These are phyloP conservation scores for Panaeolus cyanescens DNA, from an alignment of 768 basidiomycete genomes.

Conservation along the genomic window DNA sequence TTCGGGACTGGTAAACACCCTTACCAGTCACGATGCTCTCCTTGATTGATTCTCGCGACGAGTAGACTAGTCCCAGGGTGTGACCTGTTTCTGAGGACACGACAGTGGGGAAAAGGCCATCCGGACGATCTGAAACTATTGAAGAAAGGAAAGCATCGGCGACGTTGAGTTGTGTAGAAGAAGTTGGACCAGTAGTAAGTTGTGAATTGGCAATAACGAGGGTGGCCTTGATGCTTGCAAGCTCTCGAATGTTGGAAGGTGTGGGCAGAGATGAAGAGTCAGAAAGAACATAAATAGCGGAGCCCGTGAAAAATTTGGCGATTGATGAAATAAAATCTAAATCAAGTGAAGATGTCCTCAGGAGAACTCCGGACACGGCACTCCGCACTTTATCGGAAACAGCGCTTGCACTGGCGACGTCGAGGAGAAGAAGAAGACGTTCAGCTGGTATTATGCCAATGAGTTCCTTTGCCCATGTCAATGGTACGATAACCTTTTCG, in stretches of 20 bases:
- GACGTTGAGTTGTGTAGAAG: slow-evolving; percentile 63
- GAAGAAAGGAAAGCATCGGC: slow-evolving; percentile 86
- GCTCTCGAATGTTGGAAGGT: slow-evolving; percentile 59
- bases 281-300: slow-evolving; percentile 63
- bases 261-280: slow-evolving; percentile 49
- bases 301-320: slow-evolving; percentile 69
- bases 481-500: slow-evolving; percentile 76
- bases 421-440: slow-evolving; percentile 75
- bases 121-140: slow-evolving; percentile 81
- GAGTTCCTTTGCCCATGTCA: slow-evolving; percentile 64
- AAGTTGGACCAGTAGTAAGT: slow-evolving; percentile 60
- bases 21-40: slow-evolving; percentile 87
- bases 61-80: slow-evolving; percentile 93
- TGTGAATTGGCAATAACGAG: slow-evolving; percentile 74
- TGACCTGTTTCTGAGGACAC: slow-evolving; percentile 80
- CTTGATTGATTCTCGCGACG: slow-evolving; percentile 80
- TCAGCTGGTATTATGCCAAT: slow-evolving; percentile 70
- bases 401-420: slow-evolving; percentile 70
- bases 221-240: slow-evolving; percentile 58
- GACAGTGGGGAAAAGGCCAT: slow-evolving; percentile 92
- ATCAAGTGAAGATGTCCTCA: slow-evolving; percentile 74
- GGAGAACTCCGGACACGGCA: slow-evolving; percentile 76
- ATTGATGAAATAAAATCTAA: slow-evolving; percentile 78
- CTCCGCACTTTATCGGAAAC: slow-evolving; percentile 75
- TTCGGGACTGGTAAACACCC: slow-evolving; percentile 95